Base-by-base conservation (phyloP, 2,329 filamentous ascomycete species). In the Aspergillus vadensis region DNA sequence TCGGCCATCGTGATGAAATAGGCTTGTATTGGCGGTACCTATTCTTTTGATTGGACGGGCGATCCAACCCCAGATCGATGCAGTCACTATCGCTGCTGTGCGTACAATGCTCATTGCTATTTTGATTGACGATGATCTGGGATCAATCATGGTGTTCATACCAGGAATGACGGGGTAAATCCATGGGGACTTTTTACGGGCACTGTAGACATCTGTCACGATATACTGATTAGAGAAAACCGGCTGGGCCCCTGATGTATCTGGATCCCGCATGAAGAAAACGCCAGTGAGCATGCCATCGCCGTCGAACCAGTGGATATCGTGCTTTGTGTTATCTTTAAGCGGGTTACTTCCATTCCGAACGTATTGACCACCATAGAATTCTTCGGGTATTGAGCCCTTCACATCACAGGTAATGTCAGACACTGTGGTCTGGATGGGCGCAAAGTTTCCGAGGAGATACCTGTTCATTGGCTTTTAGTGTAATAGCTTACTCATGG, bases 231-330 rank as follows among this genome's bases (percentile, higher is more conserved):
- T 91, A 57, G 88, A 86, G 57, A 90, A 91, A 56, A 88, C 80
- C 0, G 88, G 87, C 59, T 79, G 71, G 1, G 88, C 80, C 2
- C 73, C 64, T 0, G 69, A 64, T 2, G 79, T 70, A 5, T 76
- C 73, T 2, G 74, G 74, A 2, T 78, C 79, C 27, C 77, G 77
- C 25, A 38, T 30, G 70, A 89, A 91, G 19, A 80, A 79, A 0
- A 91, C 87, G 1, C 88, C 88, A 32, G 85, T 85, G 10, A 91
- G 82, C 88, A 91, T 91, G 5, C 88, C 89, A 70, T 91, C 88
- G 32, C 89, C 88, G 66, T 91, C 89, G 63, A 91, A 91, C 88
- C 88, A 91, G 70, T 91, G 88, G 8, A 86, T 83, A 69, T 89
- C 86, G 63, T 86, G 81, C 43, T 82, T 82, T 3, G 85, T 72